Conservation (phyloP, 148 eudicot species). For the Rheum nobile region DNA sequence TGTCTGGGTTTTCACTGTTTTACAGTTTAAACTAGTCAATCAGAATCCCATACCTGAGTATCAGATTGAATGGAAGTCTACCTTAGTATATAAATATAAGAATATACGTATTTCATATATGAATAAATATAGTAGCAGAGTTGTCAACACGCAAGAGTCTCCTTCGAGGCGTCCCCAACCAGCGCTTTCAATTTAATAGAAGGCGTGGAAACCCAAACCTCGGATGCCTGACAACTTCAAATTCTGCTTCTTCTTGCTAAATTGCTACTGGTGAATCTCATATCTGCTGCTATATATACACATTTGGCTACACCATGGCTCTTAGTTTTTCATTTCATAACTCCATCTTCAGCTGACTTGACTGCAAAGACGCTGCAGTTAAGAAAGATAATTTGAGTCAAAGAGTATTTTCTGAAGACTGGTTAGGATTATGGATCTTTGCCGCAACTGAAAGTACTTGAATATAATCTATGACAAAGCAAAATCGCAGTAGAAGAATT, state of each 20-base stretch:
- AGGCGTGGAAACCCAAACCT: conserved; percentile 9
- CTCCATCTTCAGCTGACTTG: conserved; percentile 81
- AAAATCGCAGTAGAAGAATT: too few species aligned
- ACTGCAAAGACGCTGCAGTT: conserved; percentile 55
- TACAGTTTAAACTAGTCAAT: conserved; percentile 5
- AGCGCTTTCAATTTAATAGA: conserved; percentile 4
- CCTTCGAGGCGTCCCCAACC: conserved; percentile 4
- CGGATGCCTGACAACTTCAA: conserved; percentile 4
- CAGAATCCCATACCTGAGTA: conserved; percentile 3
- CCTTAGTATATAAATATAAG: conserved; percentile 1
- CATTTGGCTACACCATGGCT: conserved; percentile 3
- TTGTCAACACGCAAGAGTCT: background rate
- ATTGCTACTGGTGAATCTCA: conserved; percentile 1
- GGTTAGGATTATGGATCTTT: too few species aligned
- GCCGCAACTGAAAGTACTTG: too few species aligned
- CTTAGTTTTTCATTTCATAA: conserved; percentile 24
- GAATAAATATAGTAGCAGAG: conserved; percentile 6
- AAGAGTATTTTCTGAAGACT: background rate
- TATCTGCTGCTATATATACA: conserved; percentile 11
- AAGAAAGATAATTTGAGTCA: background rate
- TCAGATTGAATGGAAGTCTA: conserved; percentile 9
- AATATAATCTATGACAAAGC: too few species aligned
- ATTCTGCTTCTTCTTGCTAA: conserved; percentile 1
- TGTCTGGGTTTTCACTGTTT: background rate
- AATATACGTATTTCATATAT: background rate